A percentile compares a stretch with the other conserved stretches of the same genome.
Evolutionary conservation across 768 basidiomycete species (phyloP).

Genomic region (Holtermannia corniformis): DNA sequence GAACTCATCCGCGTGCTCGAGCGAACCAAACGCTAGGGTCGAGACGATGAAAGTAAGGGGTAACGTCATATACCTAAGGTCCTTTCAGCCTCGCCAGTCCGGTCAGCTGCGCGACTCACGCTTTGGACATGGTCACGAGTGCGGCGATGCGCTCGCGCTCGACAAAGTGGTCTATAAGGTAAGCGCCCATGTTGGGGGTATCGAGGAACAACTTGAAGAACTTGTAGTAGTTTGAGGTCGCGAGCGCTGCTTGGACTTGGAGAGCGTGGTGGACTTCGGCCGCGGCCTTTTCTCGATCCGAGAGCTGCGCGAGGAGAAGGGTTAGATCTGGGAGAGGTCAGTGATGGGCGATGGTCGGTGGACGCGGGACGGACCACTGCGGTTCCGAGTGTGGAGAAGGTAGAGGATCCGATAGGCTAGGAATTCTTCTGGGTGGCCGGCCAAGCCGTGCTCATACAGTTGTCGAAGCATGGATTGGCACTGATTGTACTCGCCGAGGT

Average conservation of each 20-base stretch:
- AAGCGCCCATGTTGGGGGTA: constrained; percentile 94
- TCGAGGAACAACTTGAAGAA: constrained; percentile 74
- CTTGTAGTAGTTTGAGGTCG: constrained; percentile 88
- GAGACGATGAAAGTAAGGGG: constrained; percentile 65
- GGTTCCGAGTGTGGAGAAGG: constrained; percentile 85
- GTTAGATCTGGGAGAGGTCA: constrained; percentile 63
- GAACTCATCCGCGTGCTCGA: constrained; percentile 58
- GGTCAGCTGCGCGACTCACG: constrained; percentile 51
- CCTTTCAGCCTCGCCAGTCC: no score
- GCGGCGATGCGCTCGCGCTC: constrained; percentile 79
- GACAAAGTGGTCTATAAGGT: constrained; percentile 99
- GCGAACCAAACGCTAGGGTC: constrained; percentile 73
- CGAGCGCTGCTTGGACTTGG: constrained; percentile 72
- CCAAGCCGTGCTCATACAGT: constrained; percentile 86
- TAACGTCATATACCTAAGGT: constrained; percentile 69
- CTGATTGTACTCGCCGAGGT: constrained; percentile 98
- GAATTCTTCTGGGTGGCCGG: constrained; percentile 90
- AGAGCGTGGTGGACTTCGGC: constrained; percentile 78
- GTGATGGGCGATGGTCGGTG: not conserved
- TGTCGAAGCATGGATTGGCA: constrained; percentile 84
- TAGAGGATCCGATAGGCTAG: constrained; percentile 95
- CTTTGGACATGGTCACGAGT: constrained; percentile 80
- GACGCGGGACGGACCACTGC: constrained; percentile 61
- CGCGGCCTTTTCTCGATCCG: constrained; percentile 74
- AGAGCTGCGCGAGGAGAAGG: constrained; percentile 94